Evolutionary conservation across 192 early-diverging fungal genomes (phyloP), one percentile per base, ranked within the genome.

Genomic region (Tieghemiomyces parasiticus): DNA sequence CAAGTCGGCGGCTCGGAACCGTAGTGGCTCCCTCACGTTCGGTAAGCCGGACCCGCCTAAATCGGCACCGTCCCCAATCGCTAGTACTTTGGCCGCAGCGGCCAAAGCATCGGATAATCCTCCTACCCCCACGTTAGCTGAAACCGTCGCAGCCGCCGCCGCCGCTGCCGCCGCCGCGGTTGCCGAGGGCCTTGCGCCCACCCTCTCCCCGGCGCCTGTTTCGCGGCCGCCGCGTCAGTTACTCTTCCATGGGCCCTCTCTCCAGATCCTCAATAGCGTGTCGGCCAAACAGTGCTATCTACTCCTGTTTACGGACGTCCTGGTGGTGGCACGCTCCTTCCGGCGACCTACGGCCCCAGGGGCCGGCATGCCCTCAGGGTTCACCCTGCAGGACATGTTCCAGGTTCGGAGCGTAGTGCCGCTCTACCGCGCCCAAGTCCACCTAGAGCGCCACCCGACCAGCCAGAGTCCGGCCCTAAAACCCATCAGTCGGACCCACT

Each of bases 221-320:
- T 6, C 30, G 50, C 26, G 30, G 25, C 24, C 34, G 4, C 59
- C 31, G 13, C 67, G 71, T 42, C 66, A 62, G 31, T 63, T 76
- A 46, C 59, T 76, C 42, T 61, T 76, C 4, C 74, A 76, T 44
- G 74, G 74, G 0, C 67, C 74, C 28, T 71, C 69, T 6, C 68
- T 61, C 61, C 63, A 60, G 22, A 73, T 76, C 31, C 67, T 65
- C 46, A 3, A 60, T 68, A 13, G 61, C 55, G 46, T 67, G 69
- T 28, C 71, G 67, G 46, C 51, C 69, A 2, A 68, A 73, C 61
- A 73, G 24, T 52, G 71, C 25, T 73, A 76, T 33, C 62, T 76
- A 51, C 71, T 76, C 32, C 63, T 76, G 60, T 71, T 76, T 46
- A 65, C 53, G 26, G 74, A 76, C 56, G 16, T 73, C 42, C 62